Base-by-base conservation (phyloP, 2,329 filamentous ascomycete genomes). In the Domatiomyces catenatus region DNA sequence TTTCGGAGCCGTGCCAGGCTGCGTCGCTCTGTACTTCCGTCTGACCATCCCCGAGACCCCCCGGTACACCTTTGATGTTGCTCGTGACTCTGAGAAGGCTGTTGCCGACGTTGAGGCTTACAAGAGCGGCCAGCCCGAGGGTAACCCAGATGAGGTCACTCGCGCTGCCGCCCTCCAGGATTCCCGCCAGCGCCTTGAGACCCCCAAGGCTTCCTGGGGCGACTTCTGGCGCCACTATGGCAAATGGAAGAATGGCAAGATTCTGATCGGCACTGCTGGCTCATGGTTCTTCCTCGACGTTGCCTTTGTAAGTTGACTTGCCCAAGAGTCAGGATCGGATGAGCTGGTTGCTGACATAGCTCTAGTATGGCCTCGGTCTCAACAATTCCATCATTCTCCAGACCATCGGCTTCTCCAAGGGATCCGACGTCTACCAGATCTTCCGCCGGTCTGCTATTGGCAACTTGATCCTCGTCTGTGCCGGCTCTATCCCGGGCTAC, bases 41-140 rank as follows among this genome's bases (percentile, higher is more conserved):
- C 76, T 92, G 3, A 92, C 86, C 48, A 90, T 93, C 57, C 86
- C 86, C 20, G 86, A 93, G 69, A 90, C 86, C 32, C 86, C 86
- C 48, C 83, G 86, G 24, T 93, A 92, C 69, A 92, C 86, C 24
- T 90, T 92, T 60, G 86, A 92, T 62, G 77, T 92, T 19, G 75
- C 79, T 48, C 80, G 79, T 44, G 84, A 92, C 61, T 74, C 86
- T 42, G 77, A 85, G 60, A 81, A 86, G 70, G 86, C 79, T 43
- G 75, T 79, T 49, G 79, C 77, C 46, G 86, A 92, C 57, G 77
- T 83, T 58, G 77, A 80, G 62, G 80, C 82, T n/a, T 92, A 90
- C 67, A 77, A 86, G 49, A 70, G 70, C 28, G 83, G 84, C 53
- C 75, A 77, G 64, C 64, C 67, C 6, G 76, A 83, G 59, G 81